Percentiles rank a stretch among this genome's conserved stretches.
These are phyloP conservation scores for Aspergillus biplanus DNA, from an alignment of 495 filamentous ascomycete species.

Conservation along the genomic window DNA sequence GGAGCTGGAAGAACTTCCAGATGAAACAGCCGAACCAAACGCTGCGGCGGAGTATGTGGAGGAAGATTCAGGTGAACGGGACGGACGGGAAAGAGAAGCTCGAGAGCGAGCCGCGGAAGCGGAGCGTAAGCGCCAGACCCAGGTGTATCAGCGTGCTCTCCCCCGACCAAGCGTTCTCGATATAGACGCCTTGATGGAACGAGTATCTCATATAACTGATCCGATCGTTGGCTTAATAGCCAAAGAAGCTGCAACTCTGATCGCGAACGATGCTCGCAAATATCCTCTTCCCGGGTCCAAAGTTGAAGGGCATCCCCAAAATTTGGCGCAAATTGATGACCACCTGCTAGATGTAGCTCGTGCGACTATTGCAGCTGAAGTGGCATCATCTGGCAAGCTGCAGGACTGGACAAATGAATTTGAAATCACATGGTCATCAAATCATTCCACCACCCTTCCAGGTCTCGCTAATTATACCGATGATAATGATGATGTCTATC, in stretches of 20 bases:
- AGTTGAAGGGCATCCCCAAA: conserved; percentile 60
- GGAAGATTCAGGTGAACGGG: conserved; percentile 85
- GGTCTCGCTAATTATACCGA: conserved; percentile 79
- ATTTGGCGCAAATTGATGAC: conserved; percentile 72
- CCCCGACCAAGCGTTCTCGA: conserved; percentile 79
- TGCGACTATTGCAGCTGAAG: conserved; percentile 74
- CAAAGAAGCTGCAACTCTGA: conserved; percentile 73
- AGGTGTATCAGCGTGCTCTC: conserved; percentile 82
- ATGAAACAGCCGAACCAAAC: conserved; percentile 71
- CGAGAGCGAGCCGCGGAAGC: conserved; percentile 71
- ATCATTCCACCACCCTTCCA: conserved; percentile 65
- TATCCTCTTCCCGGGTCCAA: conserved; percentile 70
- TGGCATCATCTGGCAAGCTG: conserved; percentile 55
- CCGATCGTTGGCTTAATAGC: conserved; percentile 66
- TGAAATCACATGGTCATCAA: conserved; percentile 66
- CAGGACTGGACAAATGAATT: conserved; percentile 61
- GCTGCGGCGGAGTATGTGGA: conserved; percentile 57
- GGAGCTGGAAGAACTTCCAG: conserved; percentile 85
- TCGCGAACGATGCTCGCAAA: conserved; percentile 78
- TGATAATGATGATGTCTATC: conserved; percentile 52
- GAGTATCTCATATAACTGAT: conserved; percentile 55
- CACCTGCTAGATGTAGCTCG: conserved; percentile 71
- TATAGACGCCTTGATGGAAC: conserved; percentile 65
- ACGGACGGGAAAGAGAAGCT: conserved; percentile 69
- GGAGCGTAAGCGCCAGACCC: conserved; percentile 82